Conservation (phyloP, 805 yeast species). For the Candida taoyuanica region DNA sequence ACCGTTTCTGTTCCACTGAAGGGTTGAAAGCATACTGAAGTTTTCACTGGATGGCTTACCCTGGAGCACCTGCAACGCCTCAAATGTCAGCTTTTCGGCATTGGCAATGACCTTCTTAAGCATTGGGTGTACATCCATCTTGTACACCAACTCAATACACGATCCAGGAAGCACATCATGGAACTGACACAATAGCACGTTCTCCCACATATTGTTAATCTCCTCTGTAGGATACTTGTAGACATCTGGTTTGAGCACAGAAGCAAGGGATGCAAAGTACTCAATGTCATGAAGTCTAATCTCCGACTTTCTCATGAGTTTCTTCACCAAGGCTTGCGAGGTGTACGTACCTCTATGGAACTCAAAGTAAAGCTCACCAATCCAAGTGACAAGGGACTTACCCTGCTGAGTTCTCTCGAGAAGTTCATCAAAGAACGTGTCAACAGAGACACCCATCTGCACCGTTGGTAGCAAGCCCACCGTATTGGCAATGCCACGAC, state of each 20-base stretch:
- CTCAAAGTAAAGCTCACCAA: conserved; percentile 90
- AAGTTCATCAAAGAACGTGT: conserved; percentile 69
- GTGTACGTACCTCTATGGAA: conserved; percentile 98
- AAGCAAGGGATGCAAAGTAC: conserved; percentile 71
- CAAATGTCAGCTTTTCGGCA: conserved; percentile 46
- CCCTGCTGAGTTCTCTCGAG: conserved; percentile 63
- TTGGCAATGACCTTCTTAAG: conserved; percentile 50
- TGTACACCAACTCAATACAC: conserved; percentile 89
- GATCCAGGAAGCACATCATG: conserved; percentile 98
- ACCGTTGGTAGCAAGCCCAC: conserved; percentile 80
- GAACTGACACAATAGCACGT: conserved; percentile 85
- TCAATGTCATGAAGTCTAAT: conserved; percentile 80
- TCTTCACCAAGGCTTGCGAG: conserved; percentile 83
- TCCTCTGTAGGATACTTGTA: conserved; percentile 71
- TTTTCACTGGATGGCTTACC: conserved; percentile 22
- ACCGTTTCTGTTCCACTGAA: conserved; percentile 55
- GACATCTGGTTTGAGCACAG: conserved; percentile 38
- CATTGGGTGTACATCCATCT: conserved; percentile 81
- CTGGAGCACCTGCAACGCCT: conserved; percentile 29
- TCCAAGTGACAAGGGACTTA: conserved; percentile 73
- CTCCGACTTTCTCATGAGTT: conserved; percentile 73
- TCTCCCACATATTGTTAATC: conserved; percentile 78
- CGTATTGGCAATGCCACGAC: conserved; percentile 80
- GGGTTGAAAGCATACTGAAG: conserved; percentile 40
- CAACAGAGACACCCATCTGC: conserved; percentile 67